phyloP scores from a whole-genome alignment of 495 filamentous ascomycete genomes.

The Aspergillus asperescens region DNA sequence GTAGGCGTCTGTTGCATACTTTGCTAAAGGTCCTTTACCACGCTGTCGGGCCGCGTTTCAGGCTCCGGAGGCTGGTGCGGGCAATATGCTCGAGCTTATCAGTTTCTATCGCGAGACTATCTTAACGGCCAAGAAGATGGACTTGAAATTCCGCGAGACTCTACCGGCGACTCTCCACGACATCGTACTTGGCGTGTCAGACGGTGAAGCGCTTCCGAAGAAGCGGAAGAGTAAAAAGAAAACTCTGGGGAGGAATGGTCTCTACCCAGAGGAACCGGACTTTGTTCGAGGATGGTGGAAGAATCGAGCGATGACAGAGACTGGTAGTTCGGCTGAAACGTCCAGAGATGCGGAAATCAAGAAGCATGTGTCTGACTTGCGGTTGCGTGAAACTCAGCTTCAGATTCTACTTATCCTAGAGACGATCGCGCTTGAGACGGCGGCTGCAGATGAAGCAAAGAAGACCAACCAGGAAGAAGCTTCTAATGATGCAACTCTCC shows the following conservation, averaged over 20 bases:
- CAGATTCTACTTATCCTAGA: slow-evolving; percentile 91
- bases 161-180: slow-evolving; percentile 62
- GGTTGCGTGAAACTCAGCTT: slow-evolving; percentile 74
- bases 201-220: slow-evolving; percentile 52
- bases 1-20: slow-evolving; percentile 87
- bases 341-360: slow-evolving; percentile 51
- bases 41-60: slow-evolving; percentile 75
- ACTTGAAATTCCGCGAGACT: slow-evolving; percentile 81
- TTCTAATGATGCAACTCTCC: slow-evolving; percentile 32
- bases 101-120: slow-evolving; percentile 66
- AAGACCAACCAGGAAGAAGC: slow-evolving; percentile 21
- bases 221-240: slow-evolving; percentile 58
- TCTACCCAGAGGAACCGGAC: slow-evolving; percentile 71
- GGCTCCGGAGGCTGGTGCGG: slow-evolving; percentile 42
- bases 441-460: slow-evolving; percentile 31
- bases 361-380: slow-evolving; percentile 57
- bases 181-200: slow-evolving; percentile 57
- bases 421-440: slow-evolving; percentile 65
- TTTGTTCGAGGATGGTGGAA: slow-evolving; percentile 79
- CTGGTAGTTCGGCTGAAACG: slow-evolving; percentile 31
- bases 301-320: slow-evolving; percentile 38
- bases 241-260: slow-evolving; percentile 67
- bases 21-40: slow-evolving; percentile 93
- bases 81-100: slow-evolving; percentile 46
- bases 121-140: slow-evolving; percentile 67